A percentile compares a stretch with the other conserved stretches of the same genome.
These are phyloP conservation scores for Apodospora peruviana DNA, from an alignment of 495 filamentous ascomycete genomes.

Conservation along the genomic window DNA sequence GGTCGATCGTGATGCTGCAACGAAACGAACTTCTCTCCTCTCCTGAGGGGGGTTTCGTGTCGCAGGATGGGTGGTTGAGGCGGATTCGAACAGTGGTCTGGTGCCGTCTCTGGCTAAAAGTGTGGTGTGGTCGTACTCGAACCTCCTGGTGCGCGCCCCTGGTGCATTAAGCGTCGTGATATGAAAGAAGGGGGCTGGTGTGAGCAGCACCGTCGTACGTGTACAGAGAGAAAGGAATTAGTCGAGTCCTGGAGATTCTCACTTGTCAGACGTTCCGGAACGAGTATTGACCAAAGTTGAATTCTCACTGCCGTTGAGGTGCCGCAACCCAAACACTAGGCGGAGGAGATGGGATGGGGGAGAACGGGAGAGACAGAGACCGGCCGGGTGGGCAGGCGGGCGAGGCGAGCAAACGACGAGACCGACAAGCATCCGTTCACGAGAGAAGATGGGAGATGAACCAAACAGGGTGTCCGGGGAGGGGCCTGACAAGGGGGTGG, in stretches of 20 bases:
- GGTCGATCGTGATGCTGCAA: conserved; percentile 16
- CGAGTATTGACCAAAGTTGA: conserved; percentile 2
- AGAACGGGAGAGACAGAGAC: conserved; percentile 4
- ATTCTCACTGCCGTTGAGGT: neutral
- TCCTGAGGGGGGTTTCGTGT: conserved; percentile 22
- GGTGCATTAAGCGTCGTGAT: conserved; percentile 5
- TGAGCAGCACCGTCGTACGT: conserved; percentile 1
- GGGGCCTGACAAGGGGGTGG: conserved; percentile 4
- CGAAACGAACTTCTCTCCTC: conserved; percentile 19
- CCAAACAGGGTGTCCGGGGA: conserved; percentile 10
- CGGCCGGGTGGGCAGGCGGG: conserved; percentile 3
- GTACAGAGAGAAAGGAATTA: neutral
- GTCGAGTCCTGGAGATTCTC: neutral
- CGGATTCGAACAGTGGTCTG: conserved; percentile 7
- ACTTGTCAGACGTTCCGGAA: neutral
- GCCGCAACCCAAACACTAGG: neutral
- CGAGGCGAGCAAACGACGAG: conserved; percentile 1
- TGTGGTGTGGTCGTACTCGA: conserved; percentile 14
- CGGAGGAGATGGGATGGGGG: conserved; percentile 3
- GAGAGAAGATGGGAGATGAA: conserved; percentile 19
- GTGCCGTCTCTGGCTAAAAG: conserved; percentile 2
- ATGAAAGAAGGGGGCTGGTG: conserved; percentile 2
- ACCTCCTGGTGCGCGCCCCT: conserved; percentile 20
- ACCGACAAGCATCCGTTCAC: conserved; percentile 3
- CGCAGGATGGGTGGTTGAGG: conserved; percentile 26